These are phyloP conservation scores for Mallotus repandus DNA, from an alignment of 441 rosid genomes.

Conservation along the genomic window DNA sequence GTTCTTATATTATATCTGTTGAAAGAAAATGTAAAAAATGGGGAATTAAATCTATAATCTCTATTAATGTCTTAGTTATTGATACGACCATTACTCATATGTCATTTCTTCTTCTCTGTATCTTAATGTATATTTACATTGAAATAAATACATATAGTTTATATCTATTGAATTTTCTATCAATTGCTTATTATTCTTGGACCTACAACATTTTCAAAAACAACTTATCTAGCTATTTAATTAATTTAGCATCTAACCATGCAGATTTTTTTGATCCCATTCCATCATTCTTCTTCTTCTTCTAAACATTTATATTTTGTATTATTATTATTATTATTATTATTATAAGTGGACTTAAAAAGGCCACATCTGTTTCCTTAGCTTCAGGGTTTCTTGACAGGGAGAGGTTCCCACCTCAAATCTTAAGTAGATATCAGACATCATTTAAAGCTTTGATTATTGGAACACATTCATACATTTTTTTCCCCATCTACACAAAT, in stretches of 20 bases:
- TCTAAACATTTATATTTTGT: neutral
- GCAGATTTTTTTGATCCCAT: neutral
- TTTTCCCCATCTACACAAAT: neutral
- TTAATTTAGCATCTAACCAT: neutral
- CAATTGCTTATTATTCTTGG: too few species aligned
- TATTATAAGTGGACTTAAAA: constrained; percentile 21
- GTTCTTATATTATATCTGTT: too few species aligned
- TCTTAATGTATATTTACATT: too few species aligned
- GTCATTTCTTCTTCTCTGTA: too few species aligned
- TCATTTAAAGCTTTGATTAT: constrained; percentile 20
- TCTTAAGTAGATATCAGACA: constrained; percentile 3
- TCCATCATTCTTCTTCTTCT: neutral
- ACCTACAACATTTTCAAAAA: too few species aligned
- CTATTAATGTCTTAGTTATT: too few species aligned
- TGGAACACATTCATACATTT: constrained; percentile 4
- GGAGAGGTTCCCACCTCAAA: constrained; percentile 23
- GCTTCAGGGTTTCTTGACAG: constrained; percentile 18
- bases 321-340: neutral
- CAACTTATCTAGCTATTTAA: too few species aligned
- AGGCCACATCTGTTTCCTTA: constrained; percentile 25
- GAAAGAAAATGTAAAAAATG: too few species aligned
- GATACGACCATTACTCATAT: too few species aligned
- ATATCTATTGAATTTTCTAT: neutral
- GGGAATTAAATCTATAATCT: too few species aligned
- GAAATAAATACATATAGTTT: too few species aligned